Base-by-base conservation (phyloP, 83 land plant species). In the Picea abies region DNA sequence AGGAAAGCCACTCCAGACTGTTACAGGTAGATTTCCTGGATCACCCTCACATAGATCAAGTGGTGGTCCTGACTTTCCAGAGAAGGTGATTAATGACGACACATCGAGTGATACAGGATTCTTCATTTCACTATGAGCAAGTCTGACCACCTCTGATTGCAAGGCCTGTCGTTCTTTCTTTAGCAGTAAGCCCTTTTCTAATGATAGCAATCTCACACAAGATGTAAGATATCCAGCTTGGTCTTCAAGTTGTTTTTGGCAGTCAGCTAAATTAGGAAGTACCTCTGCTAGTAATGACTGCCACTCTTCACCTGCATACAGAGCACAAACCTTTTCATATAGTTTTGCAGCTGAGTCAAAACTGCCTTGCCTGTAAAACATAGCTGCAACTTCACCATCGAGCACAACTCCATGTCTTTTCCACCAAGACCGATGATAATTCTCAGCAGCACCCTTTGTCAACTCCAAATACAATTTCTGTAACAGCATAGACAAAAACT, bases 301-400 rank as follows among this genome's bases (percentile, higher is more conserved):
- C 98, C 99, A 97, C 81, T 97, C 91, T 87, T 97, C 99, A 37
- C 98, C 95, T 47, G 97, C 84, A 87, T 94, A 97, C 37, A 97
- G 90, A 29, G 99, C 98, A 86, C 98, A 97, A 65, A 97, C 98
- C 87, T 97, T 97, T 86, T 96, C 99, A 89, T 94, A 97, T 70
- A 95, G 92, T 81, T 94, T 97, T 64, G 94, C 97, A 68, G 99
- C 99, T 41, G 94, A 85, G 83, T 97, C 99, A 87, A 84, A 89
- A 71, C 91, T 92, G 39, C 93, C 94, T 75, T 88, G 92, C 81
- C 84, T 91, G 81, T 85, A 90, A 68, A 85, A 87, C 11, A 96
- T 84, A 83, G 94, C 92, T 65, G 94, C 99, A 56, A 97, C 88
- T 87, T 97, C 99, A 76, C 99, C 98, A 90, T 97, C 98, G 81